These are phyloP conservation scores for Austroboletus eburneus DNA, from an alignment of 768 basidiomycete species.

Conservation along the genomic window DNA sequence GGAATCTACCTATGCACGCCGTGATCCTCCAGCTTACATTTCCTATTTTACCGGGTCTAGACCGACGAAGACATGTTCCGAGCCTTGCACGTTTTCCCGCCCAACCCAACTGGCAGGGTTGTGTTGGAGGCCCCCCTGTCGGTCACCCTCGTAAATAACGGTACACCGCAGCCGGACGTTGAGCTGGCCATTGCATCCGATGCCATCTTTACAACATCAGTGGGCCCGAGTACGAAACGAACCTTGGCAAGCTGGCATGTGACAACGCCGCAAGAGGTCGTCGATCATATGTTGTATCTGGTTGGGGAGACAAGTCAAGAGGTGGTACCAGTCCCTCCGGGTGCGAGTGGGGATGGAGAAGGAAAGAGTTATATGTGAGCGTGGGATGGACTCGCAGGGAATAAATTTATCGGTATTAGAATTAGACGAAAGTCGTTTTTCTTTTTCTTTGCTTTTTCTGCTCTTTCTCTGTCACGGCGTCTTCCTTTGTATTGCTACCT, in stretches of 20 bases:
- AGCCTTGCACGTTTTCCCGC: conserved; percentile 62
- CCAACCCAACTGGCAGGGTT: conserved; percentile 33
- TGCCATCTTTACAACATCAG: conserved; percentile 84
- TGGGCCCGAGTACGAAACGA: conserved; percentile 86
- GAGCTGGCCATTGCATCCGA: conserved; percentile 64
- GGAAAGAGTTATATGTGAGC: conserved; percentile 21
- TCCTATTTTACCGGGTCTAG: conserved; percentile 32
- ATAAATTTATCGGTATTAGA: not conserved
- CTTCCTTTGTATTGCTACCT: too few species aligned
- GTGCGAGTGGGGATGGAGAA: not conserved
- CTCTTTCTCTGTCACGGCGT: not conserved
- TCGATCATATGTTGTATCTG: conserved; percentile 71
- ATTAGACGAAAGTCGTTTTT: not conserved
- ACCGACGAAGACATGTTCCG: conserved; percentile 99
- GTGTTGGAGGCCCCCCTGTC: conserved; percentile 57
- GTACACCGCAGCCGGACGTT: conserved; percentile 38
- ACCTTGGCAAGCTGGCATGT: conserved; percentile 93
- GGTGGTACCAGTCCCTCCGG: not conserved
- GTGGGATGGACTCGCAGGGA: not conserved
- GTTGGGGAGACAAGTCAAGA: conserved; percentile 35
- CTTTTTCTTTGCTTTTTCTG: not conserved
- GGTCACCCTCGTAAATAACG: conserved; percentile 33
- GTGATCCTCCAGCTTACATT: not conserved
- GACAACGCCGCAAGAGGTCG: conserved; percentile 80
- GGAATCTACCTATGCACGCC: not conserved